Evolutionary conservation across 1,284 basidiomycete species (phyloP), one percentile per base, ranked within the genome.

Genomic region (Leccinum subrobustum): DNA sequence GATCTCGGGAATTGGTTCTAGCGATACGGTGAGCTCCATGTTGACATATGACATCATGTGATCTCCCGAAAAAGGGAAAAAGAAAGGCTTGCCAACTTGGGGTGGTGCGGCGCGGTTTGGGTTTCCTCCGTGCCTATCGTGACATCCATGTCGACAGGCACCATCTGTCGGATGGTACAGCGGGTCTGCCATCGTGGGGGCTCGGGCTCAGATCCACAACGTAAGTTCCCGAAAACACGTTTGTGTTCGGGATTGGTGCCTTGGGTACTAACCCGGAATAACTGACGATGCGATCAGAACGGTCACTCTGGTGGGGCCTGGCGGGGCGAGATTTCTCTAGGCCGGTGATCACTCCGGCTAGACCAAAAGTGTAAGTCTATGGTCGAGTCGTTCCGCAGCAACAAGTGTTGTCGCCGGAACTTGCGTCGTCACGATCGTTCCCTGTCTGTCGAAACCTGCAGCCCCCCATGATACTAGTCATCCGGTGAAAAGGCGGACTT

Each of bases 71-170:
- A 54, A 7, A 20, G 12, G 42, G 12, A 23, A 47, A 23, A 20
- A 12, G 18, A 23, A 47, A 47, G 42, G 12, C 12, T 1, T 47
- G 12, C 20, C 12, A 23, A 47, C 18, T 47, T 47, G 20, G 44
- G 44, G 16, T 11, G 9, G 11, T 44, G 44, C 18, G 18, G 12
- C 44, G 20, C 44, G 44, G 20, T 47, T 47, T 12, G 44, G 44
- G 44, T 47, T 47, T 47, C 16, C 16, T 47, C 37, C 59, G 63
- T 65, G 12, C 61, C 44, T 60, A 29, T 60, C 56, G 61, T 60
- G 7, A 25, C 37, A 35, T 47, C 44, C 18, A 47, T 47, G 44
- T 25, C n/a, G 37, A 37, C 42, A 60, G 64, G 55, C 27, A 66
- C 64, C 3, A 18, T 60, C 39, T 53, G 62, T 51, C 18, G 50